Evolutionary conservation across 75 land plant genomes (phyloP), one percentile per base, ranked within the genome.

Genomic region (Selaginella tamariscina): DNA sequence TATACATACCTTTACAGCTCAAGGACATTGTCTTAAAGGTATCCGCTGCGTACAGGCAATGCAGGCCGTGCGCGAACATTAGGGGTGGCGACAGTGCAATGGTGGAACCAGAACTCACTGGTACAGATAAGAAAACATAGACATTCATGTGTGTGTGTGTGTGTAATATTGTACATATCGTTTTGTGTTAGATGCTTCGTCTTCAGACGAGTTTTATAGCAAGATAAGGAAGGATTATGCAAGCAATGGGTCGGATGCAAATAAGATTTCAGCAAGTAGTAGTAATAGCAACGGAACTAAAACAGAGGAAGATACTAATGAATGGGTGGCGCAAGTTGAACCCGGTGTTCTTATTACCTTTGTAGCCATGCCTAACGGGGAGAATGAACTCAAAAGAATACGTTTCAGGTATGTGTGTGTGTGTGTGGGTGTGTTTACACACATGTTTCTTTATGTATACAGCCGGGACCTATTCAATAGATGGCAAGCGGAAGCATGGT

Each of bases 291-390:
- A 74, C 23, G 71, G 75, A 30, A 32, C 77, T 71, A 81, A 74
- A 74, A 88, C 82, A 59, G 86, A 81, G 27, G 92, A 81, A 73
- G 33, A 68, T 24, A 26, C 1, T 1, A 81, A 79, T 72, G 98
- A 90, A 65, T 94, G 98, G 98, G 84, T 90, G 39, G 96, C 96
- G 0, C 98, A 94, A 70, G 88, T 94, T 29, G 98, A 94, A 77
- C 98, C 96, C 0, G 98, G 98, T 15, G 91, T 94, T 56, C 79
- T 87, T 56, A 90, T 94, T 74, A 94, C 96, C 26, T 87, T 94
- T 70, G 66, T 90, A 62, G 75, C 98, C 2, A 31, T 90, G 62
- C 80, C 85, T 1, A 78, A 76, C 26, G 98, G 98, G 29, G 88
- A 87, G 18, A 94, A 94, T 64, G 96, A 88, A 54, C 91, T 94